phyloP scores from a whole-genome alignment of 805 yeast genomes.

The Blastobotrys attinorum region DNA sequence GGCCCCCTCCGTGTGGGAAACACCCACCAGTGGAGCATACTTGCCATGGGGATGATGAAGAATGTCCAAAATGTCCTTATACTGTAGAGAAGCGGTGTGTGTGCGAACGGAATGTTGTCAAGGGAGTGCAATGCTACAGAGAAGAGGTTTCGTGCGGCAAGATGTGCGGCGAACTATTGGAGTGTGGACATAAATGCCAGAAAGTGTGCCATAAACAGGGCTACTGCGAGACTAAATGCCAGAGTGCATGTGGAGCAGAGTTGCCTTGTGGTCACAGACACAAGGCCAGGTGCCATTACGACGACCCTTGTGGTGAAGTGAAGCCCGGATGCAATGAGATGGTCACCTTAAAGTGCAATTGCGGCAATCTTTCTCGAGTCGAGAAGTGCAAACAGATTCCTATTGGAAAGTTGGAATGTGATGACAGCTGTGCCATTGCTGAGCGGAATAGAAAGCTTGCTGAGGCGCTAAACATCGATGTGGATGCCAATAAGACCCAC shows the following conservation, averaged over 20 bases:
- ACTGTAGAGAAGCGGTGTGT: conserved; percentile 49
- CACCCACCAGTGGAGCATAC: conserved; percentile 58
- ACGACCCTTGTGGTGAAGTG: conserved; percentile 36
- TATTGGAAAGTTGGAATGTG: conserved; percentile 45
- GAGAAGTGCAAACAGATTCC: conserved; percentile 1
- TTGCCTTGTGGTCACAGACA: conserved; percentile 64
- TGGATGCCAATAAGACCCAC: conserved; percentile 21
- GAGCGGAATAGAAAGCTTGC: conserved; percentile 55
- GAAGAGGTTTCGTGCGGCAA: conserved; percentile 60
- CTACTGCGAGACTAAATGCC: conserved; percentile 54
- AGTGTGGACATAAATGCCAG: conserved; percentile 48
- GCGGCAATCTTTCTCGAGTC: conserved; percentile 43
- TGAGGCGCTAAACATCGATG: conserved; percentile 48
- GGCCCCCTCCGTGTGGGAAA: conserved; percentile 56
- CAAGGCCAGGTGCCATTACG: conserved; percentile 54
- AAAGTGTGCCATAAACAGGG: conserved; percentile 51
- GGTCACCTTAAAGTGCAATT: conserved; percentile 49
- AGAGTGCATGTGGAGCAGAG: conserved; percentile 47
- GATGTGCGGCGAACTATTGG: conserved; percentile 45
- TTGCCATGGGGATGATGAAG: conserved; percentile 59
- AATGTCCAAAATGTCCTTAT: conserved; percentile 73
- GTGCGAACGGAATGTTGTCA: conserved; percentile 50
- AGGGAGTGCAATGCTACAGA: conserved; percentile 65
- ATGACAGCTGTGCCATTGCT: conserved; percentile 55
- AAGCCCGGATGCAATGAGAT: conserved; percentile 39